These are phyloP conservation scores for Phytophthora vignae DNA, from an alignment of 352 stramenopile species.

Conservation along the genomic window DNA sequence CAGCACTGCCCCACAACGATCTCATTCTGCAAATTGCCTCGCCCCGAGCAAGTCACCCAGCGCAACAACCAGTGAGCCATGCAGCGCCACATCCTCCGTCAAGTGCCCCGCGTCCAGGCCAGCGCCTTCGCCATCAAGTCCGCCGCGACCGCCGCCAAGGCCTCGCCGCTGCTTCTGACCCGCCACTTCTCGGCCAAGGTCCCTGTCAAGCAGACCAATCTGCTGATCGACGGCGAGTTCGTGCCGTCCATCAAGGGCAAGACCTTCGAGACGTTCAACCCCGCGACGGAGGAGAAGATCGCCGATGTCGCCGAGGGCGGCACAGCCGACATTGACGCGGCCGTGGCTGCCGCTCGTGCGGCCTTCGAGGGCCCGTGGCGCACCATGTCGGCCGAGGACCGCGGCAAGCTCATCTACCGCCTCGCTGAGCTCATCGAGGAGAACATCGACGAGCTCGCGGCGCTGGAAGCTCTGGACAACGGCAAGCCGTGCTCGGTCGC, in stretches of 20 bases:
- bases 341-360: constrained; percentile 59
- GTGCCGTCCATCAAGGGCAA: constrained; percentile 65
- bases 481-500: constrained; percentile 93
- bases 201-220: constrained; percentile 65
- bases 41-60: constrained; percentile 11
- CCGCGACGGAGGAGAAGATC: constrained; percentile 81
- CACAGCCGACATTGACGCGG: constrained; percentile 69
- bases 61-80: constrained; percentile 20
- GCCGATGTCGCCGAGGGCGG: constrained; percentile 64
- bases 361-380: constrained; percentile 78
- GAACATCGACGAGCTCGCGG: constrained; percentile 60
- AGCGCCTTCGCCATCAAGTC: constrained; percentile 9
- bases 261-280: constrained; percentile 85
- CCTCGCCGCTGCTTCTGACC: constrained; percentile 25
- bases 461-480: constrained; percentile 94
- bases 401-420: constrained; percentile 44
- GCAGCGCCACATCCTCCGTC: constrained; percentile 48
- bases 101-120: constrained; percentile 33
- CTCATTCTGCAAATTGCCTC: constrained; percentile 34
- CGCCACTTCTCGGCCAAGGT: constrained; percentile 48
- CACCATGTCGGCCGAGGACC: constrained; percentile 40
- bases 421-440: constrained; percentile 54
- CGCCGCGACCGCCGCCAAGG: constrained; percentile 11
- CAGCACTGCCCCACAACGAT: background rate
- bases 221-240: constrained; percentile 90